Conservation (phyloP, 2,329 filamentous ascomycete species). For the Venturia aucupariae region DNA sequence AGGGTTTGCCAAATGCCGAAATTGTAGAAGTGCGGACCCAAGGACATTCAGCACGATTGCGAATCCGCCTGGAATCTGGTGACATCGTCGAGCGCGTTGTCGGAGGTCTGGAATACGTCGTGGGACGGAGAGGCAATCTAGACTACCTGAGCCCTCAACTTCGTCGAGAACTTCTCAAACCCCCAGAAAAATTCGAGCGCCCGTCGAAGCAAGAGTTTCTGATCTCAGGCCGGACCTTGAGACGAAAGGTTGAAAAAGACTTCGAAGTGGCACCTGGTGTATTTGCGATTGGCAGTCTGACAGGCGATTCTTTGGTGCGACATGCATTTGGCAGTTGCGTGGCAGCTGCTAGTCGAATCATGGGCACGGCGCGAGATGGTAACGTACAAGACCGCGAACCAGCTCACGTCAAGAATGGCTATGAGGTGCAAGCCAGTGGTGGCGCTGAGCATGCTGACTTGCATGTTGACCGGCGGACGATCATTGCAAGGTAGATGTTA, state of each 20-base stretch:
- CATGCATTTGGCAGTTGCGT: slow-evolving; percentile 52
- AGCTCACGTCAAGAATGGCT: not conserved
- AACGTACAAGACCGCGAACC: not conserved
- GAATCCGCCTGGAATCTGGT: slow-evolving; percentile 35
- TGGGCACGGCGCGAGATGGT: slow-evolving; percentile 18
- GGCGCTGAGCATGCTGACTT: slow-evolving; percentile 14
- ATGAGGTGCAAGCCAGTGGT: not conserved
- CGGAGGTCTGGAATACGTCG: slow-evolving; percentile 44
- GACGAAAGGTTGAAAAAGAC: slow-evolving; percentile 40
- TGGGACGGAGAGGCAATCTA: slow-evolving; percentile 47
- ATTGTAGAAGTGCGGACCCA: slow-evolving; percentile 32
- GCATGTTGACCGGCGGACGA: slow-evolving; percentile 12
- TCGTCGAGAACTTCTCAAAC: slow-evolving; percentile 37
- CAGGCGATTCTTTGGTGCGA: slow-evolving; percentile 51
- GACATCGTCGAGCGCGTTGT: slow-evolving; percentile 37
- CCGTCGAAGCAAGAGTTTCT: slow-evolving; percentile 17
- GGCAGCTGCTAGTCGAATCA: slow-evolving; percentile 45
- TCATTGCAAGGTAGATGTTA: not conserved
- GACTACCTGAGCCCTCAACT: slow-evolving; percentile 41
- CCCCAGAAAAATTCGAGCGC: not conserved
- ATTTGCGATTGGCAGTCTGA: slow-evolving; percentile 50
- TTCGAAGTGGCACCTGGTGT: slow-evolving; percentile 44
- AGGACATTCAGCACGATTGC: slow-evolving; percentile 27
- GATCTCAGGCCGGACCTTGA: slow-evolving; percentile 45
- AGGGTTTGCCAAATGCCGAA: slow-evolving; percentile 46